These are phyloP conservation scores for Hapsidospora chrysogenum DNA, from an alignment of 495 filamentous ascomycete species.

Conservation along the genomic window DNA sequence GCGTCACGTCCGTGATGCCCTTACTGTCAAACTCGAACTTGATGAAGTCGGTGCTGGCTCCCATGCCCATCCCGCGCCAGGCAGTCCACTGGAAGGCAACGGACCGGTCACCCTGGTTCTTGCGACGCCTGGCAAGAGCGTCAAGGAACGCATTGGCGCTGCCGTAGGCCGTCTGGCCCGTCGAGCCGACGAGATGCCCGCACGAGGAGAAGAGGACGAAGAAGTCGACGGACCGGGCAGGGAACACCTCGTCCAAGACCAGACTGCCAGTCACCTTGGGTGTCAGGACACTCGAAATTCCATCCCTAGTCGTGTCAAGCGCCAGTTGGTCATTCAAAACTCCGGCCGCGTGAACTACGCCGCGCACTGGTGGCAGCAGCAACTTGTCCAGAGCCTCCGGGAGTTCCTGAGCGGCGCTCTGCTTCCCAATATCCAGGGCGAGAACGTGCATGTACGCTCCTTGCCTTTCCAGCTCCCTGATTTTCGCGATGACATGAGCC, in stretches of 20 bases:
- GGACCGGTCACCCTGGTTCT: constrained; percentile 15
- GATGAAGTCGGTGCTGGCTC: constrained; percentile 20
- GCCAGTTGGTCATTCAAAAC: constrained; percentile 23
- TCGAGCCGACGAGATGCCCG: constrained; percentile 29
- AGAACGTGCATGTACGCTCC: background rate
- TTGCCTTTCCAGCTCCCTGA: background rate
- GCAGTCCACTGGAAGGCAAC: constrained; percentile 25
- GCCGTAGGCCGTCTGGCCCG: constrained; percentile 40
- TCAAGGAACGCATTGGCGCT: constrained; percentile 43
- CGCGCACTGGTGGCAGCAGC: constrained; percentile 14
- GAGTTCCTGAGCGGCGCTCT: background rate
- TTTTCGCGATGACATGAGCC: background rate
- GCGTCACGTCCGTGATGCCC: constrained; percentile 24
- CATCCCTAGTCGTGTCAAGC: constrained; percentile 15
- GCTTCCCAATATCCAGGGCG: background rate
- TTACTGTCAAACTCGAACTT: constrained; percentile 21
- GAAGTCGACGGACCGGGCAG: constrained; percentile 33
- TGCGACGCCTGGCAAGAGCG: constrained; percentile 14
- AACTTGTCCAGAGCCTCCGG: background rate
- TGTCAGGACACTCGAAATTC: constrained; percentile 14
- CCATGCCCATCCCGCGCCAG: constrained; percentile 28
- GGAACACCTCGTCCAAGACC: constrained; percentile 19
- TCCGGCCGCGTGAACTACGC: constrained; percentile 32
- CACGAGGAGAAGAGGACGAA: constrained; percentile 29
- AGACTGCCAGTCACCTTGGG: constrained; percentile 26